Conservation (phyloP, 805 yeast genomes). For the Tanozyma kutaoensis region DNA sequence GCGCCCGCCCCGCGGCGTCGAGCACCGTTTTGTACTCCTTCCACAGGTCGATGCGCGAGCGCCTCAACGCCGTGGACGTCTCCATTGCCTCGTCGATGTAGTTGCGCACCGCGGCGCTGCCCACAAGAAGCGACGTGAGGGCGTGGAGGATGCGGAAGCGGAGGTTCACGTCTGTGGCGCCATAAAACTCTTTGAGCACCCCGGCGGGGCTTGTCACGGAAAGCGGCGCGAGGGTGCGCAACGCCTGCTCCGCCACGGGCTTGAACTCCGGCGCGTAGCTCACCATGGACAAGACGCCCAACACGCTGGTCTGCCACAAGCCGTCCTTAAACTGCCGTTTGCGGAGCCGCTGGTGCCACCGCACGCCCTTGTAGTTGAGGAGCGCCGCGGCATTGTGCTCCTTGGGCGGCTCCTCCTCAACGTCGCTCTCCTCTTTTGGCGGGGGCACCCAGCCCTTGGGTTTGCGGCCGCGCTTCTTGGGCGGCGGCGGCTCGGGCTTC, state of each 20-base stretch:
- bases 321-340: conserved; percentile 72
- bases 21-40: conserved; percentile 42
- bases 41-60: conserved; percentile 52
- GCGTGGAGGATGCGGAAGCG: conserved; percentile 48
- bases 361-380: conserved; percentile 41
- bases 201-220: conserved; percentile 13
- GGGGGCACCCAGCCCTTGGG: too few species aligned
- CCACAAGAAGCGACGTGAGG: conserved; percentile 47
- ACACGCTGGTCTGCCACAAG: conserved; percentile 66
- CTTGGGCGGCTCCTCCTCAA: conserved; percentile 1
- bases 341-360: conserved; percentile 72
- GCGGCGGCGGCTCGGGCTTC: conserved; percentile 7
- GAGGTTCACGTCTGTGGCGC: conserved; percentile 34
- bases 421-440: conserved; percentile 9
- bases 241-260: conserved; percentile 35
- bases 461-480: too few species aligned
- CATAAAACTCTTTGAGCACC: conserved; percentile 42
- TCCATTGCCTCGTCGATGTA: conserved; percentile 61
- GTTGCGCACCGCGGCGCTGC: conserved; percentile 43
- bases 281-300: conserved; percentile 57
- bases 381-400: conserved; percentile 31
- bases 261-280: conserved; percentile 44
- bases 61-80: conserved; percentile 43
- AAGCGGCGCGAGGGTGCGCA: conserved; percentile 42
- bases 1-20: conserved; percentile 34